These are phyloP conservation scores for Zea luxurians DNA, from an alignment of 176 grass and related monocot genomes.

Conservation along the genomic window DNA sequence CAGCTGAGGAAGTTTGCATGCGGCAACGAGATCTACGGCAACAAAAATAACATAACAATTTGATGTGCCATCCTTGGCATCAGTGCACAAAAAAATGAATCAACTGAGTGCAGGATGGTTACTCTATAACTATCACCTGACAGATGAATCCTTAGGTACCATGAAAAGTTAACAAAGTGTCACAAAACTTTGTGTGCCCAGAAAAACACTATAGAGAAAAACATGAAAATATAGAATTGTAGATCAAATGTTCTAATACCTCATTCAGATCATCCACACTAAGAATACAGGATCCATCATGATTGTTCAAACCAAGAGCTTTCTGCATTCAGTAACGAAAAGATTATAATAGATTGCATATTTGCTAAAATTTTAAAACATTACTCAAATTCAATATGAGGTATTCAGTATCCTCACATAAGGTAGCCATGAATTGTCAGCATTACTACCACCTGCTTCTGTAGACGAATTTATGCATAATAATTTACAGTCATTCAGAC, in stretches of 20 bases:
- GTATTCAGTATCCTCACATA: slow-evolving; percentile 69
- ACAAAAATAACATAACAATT: slow-evolving; percentile 9
- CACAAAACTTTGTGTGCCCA: slow-evolving; percentile 10
- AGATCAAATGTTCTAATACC: slow-evolving; percentile 53
- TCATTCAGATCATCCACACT: slow-evolving; percentile 80
- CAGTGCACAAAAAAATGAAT: neutral
- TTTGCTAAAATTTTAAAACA: slow-evolving; percentile 12
- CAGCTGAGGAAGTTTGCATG: slow-evolving; percentile 4
- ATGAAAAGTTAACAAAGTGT: slow-evolving; percentile 16
- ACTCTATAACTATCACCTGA: slow-evolving; percentile 5
- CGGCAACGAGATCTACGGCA: slow-evolving; percentile 19
- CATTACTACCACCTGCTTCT: slow-evolving; percentile 44
- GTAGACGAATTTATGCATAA: slow-evolving; percentile 87
- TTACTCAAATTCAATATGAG: slow-evolving; percentile 27
- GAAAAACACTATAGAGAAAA: slow-evolving; percentile 35
- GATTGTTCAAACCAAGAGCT: slow-evolving; percentile 57
- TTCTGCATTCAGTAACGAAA: slow-evolving; percentile 55
- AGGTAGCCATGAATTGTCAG: slow-evolving; percentile 78
- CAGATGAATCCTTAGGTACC: slow-evolving; percentile 8
- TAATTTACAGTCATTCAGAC: slow-evolving; percentile 84
- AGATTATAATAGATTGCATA: slow-evolving; percentile 47
- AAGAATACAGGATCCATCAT: slow-evolving; percentile 60
- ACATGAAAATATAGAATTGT: slow-evolving; percentile 20
- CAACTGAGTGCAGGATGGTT: slow-evolving; percentile 5
- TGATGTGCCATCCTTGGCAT: neutral